Evolutionary conservation across 371 early-diverging fungal species (phyloP).

Genomic region (Saksenaea oblongispora): DNA sequence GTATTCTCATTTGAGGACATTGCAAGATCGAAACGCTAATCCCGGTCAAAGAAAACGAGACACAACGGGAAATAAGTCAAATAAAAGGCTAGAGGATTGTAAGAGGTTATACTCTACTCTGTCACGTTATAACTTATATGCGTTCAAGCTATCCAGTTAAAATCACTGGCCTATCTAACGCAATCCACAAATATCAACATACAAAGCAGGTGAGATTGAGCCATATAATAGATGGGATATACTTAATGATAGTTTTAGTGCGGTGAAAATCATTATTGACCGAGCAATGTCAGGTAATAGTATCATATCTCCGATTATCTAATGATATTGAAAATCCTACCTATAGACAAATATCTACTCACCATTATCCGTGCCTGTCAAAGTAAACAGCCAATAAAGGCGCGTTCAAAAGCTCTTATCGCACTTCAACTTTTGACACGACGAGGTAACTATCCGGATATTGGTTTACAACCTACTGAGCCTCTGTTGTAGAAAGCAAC

Average conservation of each 20-base stretch:
- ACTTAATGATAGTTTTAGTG: slow-evolving; percentile 33
- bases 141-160: slow-evolving; percentile 50
- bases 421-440: slow-evolving; percentile 73
- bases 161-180: slow-evolving; percentile 61
- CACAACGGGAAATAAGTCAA: slow-evolving; percentile 22
- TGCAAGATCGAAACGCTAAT: slow-evolving; percentile 29
- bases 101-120: slow-evolving; percentile 3
- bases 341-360: slow-evolving; percentile 44
- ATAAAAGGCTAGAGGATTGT: slow-evolving; percentile 57
- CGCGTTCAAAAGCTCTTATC: slow-evolving; percentile 61
- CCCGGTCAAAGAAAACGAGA: slow-evolving; percentile 19
- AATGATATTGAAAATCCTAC: background rate
- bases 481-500: slow-evolving; percentile 57
- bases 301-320: background rate
- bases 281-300: slow-evolving; percentile 65
- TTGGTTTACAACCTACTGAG: background rate
- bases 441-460: slow-evolving; percentile 43
- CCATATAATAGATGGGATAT: background rate
- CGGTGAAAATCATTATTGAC: slow-evolving; percentile 64
- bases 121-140: background rate
- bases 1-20: slow-evolving; percentile 55
- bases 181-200: slow-evolving; percentile 66
- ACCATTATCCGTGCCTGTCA: slow-evolving; percentile 54
- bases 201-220: slow-evolving; percentile 63
- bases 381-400: slow-evolving; percentile 45